Evolutionary conservation across 768 basidiomycete species (phyloP), one percentile per base, ranked within the genome.

Genomic region (Mycena vitilis): DNA sequence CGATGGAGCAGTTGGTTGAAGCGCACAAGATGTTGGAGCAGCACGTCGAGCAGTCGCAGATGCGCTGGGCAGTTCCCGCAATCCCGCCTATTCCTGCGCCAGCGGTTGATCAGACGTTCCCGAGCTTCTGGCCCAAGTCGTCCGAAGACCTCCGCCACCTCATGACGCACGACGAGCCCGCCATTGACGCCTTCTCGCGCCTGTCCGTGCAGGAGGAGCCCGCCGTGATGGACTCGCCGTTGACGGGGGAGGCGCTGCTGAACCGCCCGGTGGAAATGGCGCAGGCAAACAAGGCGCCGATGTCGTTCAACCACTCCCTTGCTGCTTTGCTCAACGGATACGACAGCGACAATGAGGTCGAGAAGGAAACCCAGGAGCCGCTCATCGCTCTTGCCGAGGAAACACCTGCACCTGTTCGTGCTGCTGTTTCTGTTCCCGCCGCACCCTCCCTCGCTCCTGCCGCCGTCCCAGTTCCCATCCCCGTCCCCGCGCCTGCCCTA

Each of bases 101-200:
- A 34, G 71, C 18, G 30, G 57, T 40, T 47, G 68, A 60, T 75
- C 78, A 60, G 59, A 73, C 55, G 61, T 75, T 60, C 60, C 71
- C 65, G 69, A 77, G 57, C 57, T 65, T 78, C 60, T 82, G 81
- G 81, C 80, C 79, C 9, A 79, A 73, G 64, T 76, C 78, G 23
- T 77, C 76, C 34, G 79, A 81, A 64, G 82, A 83, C 70, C 77
- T 82, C 69, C 73, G 74, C 51, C 78, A 81, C 60, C 60, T 81
- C 40, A 73, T 77, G 63, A 70, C 71, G 3, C 71, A 72, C 37
- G 55, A 62, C 22, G 67, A 68, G 45, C 63, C 66, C n/a, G 64
- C n/a, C 4, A 15, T 66, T 1, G 65, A 66, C 36, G 64, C 65
- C 23, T 70, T 68, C 20, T 65, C 69, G 56, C 52, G 63, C 25